Evolutionary conservation across 768 basidiomycete genomes (phyloP).

Genomic region (Boletus bicolor): DNA sequence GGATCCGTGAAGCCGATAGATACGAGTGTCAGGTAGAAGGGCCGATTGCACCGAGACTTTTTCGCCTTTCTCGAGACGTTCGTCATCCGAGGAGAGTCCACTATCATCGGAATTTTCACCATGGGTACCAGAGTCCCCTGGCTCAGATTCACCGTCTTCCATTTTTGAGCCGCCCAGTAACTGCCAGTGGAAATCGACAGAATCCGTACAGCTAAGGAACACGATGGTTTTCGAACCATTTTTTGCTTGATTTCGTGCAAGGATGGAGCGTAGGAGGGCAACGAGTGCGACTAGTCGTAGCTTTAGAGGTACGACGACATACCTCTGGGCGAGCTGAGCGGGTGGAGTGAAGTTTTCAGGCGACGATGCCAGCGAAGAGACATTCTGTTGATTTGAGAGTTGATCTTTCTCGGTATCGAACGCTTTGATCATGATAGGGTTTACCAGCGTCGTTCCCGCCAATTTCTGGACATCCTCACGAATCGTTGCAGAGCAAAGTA

Average conservation of each 20-base stretch:
- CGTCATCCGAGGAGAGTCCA: constrained; percentile 25
- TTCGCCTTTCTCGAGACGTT: constrained; percentile 30
- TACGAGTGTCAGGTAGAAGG: constrained; percentile 74
- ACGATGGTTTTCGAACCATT: constrained; percentile 80
- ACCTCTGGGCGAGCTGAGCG: constrained; percentile 89
- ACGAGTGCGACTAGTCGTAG: constrained; percentile 90
- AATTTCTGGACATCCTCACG: constrained; percentile 92
- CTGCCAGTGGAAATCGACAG: constrained; percentile 96
- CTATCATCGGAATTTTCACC: constrained; percentile 26
- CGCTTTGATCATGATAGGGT: constrained; percentile 84
- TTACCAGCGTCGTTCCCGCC: constrained; percentile 73
- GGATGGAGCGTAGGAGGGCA: constrained; percentile 78
- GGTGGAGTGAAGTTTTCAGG: constrained; percentile 84
- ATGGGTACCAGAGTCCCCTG: constrained; percentile 23
- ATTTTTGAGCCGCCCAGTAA: constrained; percentile 72
- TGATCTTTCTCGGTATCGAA: constrained; percentile 44
- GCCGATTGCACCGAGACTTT: constrained; percentile 60
- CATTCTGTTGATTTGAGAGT: constrained; percentile 11
- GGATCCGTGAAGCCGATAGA: constrained; percentile 93
- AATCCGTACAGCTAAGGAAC: constrained; percentile 95
- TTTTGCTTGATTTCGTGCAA: constrained; percentile 54
- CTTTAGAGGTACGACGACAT: constrained; percentile 86
- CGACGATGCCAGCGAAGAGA: constrained; percentile 17
- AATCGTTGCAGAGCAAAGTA: constrained; percentile 97
- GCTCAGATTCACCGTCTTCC: constrained; percentile 38